Conservation (phyloP, 2,329 filamentous ascomycete genomes). For the Gaeumannomyces tritici region DNA sequence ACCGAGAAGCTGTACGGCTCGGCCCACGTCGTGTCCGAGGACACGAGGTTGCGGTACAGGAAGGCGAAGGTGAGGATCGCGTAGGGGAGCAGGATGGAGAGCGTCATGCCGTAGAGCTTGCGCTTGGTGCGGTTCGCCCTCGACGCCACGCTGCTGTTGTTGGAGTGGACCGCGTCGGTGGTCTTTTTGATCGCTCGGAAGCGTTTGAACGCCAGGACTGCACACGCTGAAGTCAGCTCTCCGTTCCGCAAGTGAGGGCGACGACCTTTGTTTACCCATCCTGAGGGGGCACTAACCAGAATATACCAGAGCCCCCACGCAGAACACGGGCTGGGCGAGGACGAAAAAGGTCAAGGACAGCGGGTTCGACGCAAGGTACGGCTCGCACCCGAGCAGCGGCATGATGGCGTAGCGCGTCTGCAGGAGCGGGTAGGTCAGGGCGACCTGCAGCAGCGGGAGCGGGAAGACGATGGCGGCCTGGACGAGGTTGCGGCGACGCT, state of each 20-base stretch:
- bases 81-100: conserved; percentile 41
- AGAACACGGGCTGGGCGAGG: conserved; percentile 32
- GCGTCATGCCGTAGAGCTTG: conserved; percentile 45
- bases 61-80: conserved; percentile 35
- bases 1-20: conserved; percentile 28
- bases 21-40: conserved; percentile 16
- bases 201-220: conserved; percentile 36
- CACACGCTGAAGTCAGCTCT: background rate
- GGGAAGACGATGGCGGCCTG: conserved; percentile 48
- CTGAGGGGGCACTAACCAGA: conserved; percentile 10
- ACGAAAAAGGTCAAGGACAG: conserved; percentile 38
- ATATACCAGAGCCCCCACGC: conserved; percentile 32
- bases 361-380: conserved; percentile 33
- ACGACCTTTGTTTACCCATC: background rate
- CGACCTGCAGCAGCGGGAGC: conserved; percentile 37
- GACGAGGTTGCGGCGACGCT: conserved; percentile 27
- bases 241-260: background rate
- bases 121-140: conserved; percentile 38
- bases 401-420: conserved; percentile 38
- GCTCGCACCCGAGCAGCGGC: conserved; percentile 39
- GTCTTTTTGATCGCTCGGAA: conserved; percentile 35
- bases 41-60: conserved; percentile 30
- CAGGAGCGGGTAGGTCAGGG: conserved; percentile 36
- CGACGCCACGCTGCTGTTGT: conserved; percentile 26
- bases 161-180: conserved; percentile 23